Conservation (phyloP, 2,329 filamentous ascomycete species). For the Purpureocillium lavendulum region DNA sequence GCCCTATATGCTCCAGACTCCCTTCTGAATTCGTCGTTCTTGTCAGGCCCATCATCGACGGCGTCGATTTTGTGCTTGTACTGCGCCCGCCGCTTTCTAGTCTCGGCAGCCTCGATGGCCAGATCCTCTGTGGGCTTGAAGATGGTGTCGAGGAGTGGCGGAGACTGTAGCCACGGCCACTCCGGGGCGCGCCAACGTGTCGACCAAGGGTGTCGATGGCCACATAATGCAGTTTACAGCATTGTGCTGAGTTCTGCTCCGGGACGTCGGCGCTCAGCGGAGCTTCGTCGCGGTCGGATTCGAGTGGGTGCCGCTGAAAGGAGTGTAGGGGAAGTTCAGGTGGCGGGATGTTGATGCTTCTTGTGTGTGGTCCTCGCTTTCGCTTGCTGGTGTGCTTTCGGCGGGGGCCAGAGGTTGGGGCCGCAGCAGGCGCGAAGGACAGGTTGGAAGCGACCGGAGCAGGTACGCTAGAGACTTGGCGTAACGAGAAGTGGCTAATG, state of each 20-base stretch:
- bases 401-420: no score
- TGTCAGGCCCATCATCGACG: slow-evolving; percentile 22
- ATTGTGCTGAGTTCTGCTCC: slow-evolving; percentile 16
- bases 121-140: slow-evolving; percentile 77
- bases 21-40: slow-evolving; percentile 10
- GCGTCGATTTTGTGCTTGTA: slow-evolving; percentile 40
- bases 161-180: slow-evolving; percentile 48
- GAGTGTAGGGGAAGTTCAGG: no score
- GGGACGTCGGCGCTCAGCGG: neutral
- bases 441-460: no score
- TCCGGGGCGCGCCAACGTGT: slow-evolving; percentile 45
- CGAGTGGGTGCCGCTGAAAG: no score
- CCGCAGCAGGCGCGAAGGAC: no score
- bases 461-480: no score
- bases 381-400: no score
- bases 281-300: neutral
- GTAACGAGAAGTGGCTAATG: no score
- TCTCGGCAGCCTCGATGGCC: slow-evolving; percentile 58
- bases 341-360: no score
- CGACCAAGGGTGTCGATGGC: slow-evolving; percentile 39
- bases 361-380: no score
- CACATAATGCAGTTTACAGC: slow-evolving; percentile 33
- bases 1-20: neutral
- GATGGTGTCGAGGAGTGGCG: slow-evolving; percentile 66
- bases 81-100: slow-evolving; percentile 50